Conservation (phyloP, 2,329 filamentous ascomycete species). For the Mycosphaerella arachidis region DNA sequence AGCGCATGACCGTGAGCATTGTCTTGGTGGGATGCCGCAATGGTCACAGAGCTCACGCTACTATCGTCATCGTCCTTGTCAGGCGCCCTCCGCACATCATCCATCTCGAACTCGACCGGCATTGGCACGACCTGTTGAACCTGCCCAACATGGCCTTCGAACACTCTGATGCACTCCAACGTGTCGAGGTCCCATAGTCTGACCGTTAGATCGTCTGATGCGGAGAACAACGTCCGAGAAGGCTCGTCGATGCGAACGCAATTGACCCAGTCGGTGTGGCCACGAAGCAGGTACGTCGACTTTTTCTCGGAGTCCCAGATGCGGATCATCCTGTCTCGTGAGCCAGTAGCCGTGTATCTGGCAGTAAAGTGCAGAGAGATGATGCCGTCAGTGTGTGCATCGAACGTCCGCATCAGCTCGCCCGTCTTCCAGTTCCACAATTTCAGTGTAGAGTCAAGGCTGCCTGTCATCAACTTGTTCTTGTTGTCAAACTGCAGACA, state of each 20-base stretch:
- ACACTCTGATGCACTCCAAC: conserved; percentile 68
- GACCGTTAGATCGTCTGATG: conserved; percentile 87
- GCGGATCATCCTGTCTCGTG: conserved; percentile 82
- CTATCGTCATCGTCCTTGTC: conserved; percentile 49
- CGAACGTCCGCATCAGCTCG: conserved; percentile 74
- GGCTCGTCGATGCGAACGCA: conserved; percentile 78
- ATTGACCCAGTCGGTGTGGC: conserved; percentile 94
- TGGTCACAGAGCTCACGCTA: conserved; percentile 27
- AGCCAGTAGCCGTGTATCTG: conserved; percentile 80
- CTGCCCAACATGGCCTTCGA: conserved; percentile 87
- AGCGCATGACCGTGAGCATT: conserved; percentile 8
- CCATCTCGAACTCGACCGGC: conserved; percentile 83
- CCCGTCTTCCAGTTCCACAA: conserved; percentile 98
- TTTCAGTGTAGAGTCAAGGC: conserved; percentile 79
- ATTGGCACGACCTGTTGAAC: conserved; percentile 87
- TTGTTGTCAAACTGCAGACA: conserved; percentile 85
- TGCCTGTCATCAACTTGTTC: conserved; percentile 82
- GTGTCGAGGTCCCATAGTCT: conserved; percentile 92
- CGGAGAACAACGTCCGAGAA: conserved; percentile 76
- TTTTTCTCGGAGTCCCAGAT: conserved; percentile 89
- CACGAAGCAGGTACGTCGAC: conserved; percentile 71
- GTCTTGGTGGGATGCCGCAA: conserved; percentile 19
- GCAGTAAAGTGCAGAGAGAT: conserved; percentile 84
- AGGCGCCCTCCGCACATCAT: conserved; percentile 55
- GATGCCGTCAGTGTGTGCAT: conserved; percentile 74